Base-by-base conservation (phyloP, 331 rosid species). In the Malus hybrid region DNA sequence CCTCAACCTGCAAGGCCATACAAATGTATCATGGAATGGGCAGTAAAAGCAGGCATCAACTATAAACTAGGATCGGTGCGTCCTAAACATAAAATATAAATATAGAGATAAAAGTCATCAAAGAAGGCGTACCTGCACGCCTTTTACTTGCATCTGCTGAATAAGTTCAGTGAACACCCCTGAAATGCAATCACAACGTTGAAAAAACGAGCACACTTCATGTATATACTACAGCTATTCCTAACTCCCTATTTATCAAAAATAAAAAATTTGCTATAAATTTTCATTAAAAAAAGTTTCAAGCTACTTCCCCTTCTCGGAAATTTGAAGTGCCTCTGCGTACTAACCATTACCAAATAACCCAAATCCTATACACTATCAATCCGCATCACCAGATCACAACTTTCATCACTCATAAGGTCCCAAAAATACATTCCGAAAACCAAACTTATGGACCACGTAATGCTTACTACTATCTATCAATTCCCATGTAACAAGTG, bases 81-180 rank as follows among this genome's bases (percentile, higher is more conserved):
- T 39, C 12, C 44, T 42, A 42, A 10, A 42, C 48, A 10, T 42
- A 42, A 42, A 42, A 42, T 42, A 42, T 42, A 77, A 70, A 10
- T 1, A 60, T 6, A 19, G 11, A 33, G 18, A 6, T 7, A 20
- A 53, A 60, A 36, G 60, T 42, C 56, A 10, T 36, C 60, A 28
- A 75, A 15, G 30, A 69, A 58, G 44, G 75, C 81, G 53, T 82
- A 94, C 99, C 91, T 94, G 99, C 15, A 94, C 93, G 1, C 96
- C 96, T 80, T 92, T 94, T 67, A 94, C 99, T 85, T 94, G 99
- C 96, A 92, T 94, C 87, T 94, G 99, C 84, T 94, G 97, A 71
- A 92, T 86, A 80, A 94, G 99, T 72, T 94, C 99, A 0, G 97
- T 94, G 84, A 94, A 94, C 68, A 94, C 99, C 78, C 97, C 97